phyloP scores from a whole-genome alignment of 352 stramenopile genomes.

The Phytopythium vexans region DNA sequence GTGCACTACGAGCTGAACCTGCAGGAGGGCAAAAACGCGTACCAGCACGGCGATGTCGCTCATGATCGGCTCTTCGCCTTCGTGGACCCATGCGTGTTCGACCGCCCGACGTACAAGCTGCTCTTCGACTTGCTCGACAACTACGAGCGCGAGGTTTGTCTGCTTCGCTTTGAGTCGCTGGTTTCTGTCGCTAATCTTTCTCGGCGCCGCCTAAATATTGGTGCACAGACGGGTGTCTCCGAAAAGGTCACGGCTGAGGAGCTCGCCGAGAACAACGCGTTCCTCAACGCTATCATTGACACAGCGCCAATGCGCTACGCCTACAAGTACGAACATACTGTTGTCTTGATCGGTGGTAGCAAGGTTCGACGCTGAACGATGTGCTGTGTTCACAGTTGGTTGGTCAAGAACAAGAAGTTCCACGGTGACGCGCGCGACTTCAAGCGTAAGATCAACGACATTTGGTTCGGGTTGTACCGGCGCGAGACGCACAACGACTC shows the following conservation, averaged over 20 bases:
- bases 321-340: constrained; percentile 50
- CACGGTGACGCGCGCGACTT: constrained; percentile 66
- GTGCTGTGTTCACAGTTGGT: constrained; percentile 31
- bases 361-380: not conserved
- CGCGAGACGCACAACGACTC: constrained; percentile 86
- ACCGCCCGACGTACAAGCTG: constrained; percentile 89
- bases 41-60: constrained; percentile 85
- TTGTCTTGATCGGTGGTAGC: no score
- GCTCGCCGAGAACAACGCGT: constrained; percentile 86
- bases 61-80: constrained; percentile 89
- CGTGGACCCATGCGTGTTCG: constrained; percentile 83
- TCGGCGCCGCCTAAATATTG: not conserved
- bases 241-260: constrained; percentile 89
- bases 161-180: not conserved
- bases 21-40: constrained; percentile 90
- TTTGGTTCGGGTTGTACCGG: constrained; percentile 95
- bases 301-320: constrained; percentile 93
- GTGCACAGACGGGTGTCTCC: constrained; percentile 64
- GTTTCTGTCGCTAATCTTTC: not conserved
- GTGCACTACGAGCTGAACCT: constrained; percentile 94
- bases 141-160: constrained; percentile 71
- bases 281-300: constrained; percentile 91
- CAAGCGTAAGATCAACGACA: constrained; percentile 91
- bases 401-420: constrained; percentile 86
- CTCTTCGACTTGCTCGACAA: constrained; percentile 91